Base-by-base conservation (phyloP, 2,329 filamentous ascomycete genomes). In the Nigrospora sphaerica region DNA sequence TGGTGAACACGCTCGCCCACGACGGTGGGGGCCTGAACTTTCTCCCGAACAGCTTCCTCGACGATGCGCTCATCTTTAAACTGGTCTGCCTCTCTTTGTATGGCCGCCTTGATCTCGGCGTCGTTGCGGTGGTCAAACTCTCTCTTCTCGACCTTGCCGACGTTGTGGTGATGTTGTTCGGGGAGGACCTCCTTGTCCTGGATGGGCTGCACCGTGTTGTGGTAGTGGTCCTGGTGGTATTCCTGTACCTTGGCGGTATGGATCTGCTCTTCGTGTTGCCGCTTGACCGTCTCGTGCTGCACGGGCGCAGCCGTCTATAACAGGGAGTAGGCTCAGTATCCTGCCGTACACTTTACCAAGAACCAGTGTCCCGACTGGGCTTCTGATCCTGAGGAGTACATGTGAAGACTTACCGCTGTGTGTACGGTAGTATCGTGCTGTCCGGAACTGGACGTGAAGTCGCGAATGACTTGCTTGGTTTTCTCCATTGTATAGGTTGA, bases 351-450 rank as follows among this genome's bases (percentile, higher is more conserved):
- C 23, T 28, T 6, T 6, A 28, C 23, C 23, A 9, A 10, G 7
- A 28, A 9, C 7, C 23, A 7, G 23, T 7, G 23, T 6, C 23
- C 7, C 23, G 10, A 28, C 23, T 28, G 2, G 23, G 23, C 23
- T 28, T 10, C 7, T 9, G 23, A 28, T 7, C 23, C 23, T 7
- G 6, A 28, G 10, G 23, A 10, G 6, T 5, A 28, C 10, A 9
- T 2, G 23, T 28, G 23, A 28, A 10, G 23, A 28, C 77, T 74
- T 37, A 85, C 74, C 10, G 73, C 74, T 64, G 87, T 80, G 50
- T 87, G 78, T 4, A 88, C 80, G 13, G 78, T 83, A n/a, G 84
- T 88, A 57, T 84, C 79, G 55, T 86, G 75, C 52, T 86, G 77
- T 47, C 82, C 82, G 47, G 78, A 70, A 55, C 75, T 74, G 60